These are phyloP conservation scores for Tinospora cordifolia DNA, from an alignment of 164 flowering plant genomes.

Conservation along the genomic window DNA sequence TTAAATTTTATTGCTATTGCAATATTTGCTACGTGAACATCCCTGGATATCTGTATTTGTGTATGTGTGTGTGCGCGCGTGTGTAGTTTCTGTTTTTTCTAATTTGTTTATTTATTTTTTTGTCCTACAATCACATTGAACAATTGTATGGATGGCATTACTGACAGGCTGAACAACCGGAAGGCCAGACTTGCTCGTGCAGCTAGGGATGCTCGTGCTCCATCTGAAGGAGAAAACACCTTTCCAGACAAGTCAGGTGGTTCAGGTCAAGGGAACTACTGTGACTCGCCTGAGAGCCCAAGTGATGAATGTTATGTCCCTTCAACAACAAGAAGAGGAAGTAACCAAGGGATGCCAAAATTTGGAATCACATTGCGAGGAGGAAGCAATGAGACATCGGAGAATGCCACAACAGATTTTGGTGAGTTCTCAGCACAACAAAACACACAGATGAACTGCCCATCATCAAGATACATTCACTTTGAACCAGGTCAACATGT, in stretches of 20 bases:
- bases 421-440: conserved; percentile 20
- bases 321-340: conserved; percentile 24
- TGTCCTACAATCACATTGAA: too few relatives aligned
- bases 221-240: conserved; percentile 46
- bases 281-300: conserved; percentile 54
- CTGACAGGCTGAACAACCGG: conserved; percentile 83
- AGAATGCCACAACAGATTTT: conserved; percentile 19
- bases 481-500: conserved; percentile 54
- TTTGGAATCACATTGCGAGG: conserved; percentile 19
- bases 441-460: conserved; percentile 17
- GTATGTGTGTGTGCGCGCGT: background rate
- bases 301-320: conserved; percentile 34
- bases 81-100: background rate
- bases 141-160: conserved; percentile 17
- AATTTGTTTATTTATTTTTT: background rate
- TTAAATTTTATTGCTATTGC: background rate
- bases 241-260: conserved; percentile 44
- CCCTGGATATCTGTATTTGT: background rate
- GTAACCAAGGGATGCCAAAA: conserved; percentile 19
- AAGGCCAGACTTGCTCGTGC: conserved; percentile 84
- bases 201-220: conserved; percentile 57
- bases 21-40: too few relatives aligned
- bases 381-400: conserved; percentile 17
- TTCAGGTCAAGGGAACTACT: conserved; percentile 17
- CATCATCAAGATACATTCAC: conserved; percentile 20